Percentiles rank a stretch among this genome's conserved stretches.
phyloP scores from a whole-genome alignment of 306 rosid genomes.

The Astragalus glycyphyllos region DNA sequence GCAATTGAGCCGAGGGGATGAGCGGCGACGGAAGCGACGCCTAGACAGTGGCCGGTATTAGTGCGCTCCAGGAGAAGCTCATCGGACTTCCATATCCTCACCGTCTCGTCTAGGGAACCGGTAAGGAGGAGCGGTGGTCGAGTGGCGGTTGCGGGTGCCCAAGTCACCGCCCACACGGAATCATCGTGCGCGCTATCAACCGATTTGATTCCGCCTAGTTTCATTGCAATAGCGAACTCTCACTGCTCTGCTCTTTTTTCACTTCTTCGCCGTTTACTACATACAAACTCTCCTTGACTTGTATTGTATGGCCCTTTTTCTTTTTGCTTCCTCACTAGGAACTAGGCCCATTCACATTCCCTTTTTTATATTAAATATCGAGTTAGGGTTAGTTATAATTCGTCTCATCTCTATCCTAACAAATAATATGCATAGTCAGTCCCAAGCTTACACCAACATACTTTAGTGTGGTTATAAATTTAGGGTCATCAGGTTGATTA shows the following conservation, averaged over 20 bases:
- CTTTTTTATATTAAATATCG: too few relatives aligned
- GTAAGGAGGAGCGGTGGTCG: slow-evolving; percentile 82
- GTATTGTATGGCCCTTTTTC: slow-evolving; percentile 8
- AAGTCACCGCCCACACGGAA: slow-evolving; percentile 92
- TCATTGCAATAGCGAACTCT: slow-evolving; percentile 51
- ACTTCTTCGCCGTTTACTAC: background rate
- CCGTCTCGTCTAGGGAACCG: slow-evolving; percentile 94
- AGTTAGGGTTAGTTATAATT: too few relatives aligned
- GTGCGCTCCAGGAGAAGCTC: slow-evolving; percentile 76
- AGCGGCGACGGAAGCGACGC: slow-evolving; percentile 93
- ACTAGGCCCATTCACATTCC: too few relatives aligned
- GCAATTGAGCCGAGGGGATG: slow-evolving; percentile 88
- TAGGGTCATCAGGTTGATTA: too few relatives aligned
- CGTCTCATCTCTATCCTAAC: too few relatives aligned
- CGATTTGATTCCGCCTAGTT: slow-evolving; percentile 88
- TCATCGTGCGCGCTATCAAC: slow-evolving; percentile 89
- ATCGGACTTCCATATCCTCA: slow-evolving; percentile 86
- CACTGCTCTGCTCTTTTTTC: background rate
- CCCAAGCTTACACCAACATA: too few relatives aligned
- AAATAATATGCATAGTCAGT: too few relatives aligned
- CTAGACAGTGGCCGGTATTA: slow-evolving; percentile 93
- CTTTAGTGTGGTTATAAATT: too few relatives aligned
- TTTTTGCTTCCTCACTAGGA: too few relatives aligned
- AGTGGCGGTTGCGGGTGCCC: slow-evolving; percentile 84
- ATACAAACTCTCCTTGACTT: background rate